These are phyloP conservation scores for Rostrohypoxylon terebratum DNA, from an alignment of 495 filamentous ascomycete genomes.

Conservation along the genomic window DNA sequence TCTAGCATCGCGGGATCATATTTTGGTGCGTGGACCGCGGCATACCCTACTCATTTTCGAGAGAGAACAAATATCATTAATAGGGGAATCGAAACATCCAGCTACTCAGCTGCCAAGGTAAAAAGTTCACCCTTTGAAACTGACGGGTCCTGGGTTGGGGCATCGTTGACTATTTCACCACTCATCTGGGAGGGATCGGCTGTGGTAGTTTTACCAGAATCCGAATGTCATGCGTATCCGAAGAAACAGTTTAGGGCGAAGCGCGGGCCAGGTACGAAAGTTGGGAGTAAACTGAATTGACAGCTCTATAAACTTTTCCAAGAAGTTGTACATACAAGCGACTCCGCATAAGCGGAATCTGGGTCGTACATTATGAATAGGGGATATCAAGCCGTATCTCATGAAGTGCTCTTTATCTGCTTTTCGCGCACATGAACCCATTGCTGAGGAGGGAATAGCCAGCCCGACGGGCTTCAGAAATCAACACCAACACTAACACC, in stretches of 20 bases:
- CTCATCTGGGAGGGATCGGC: background rate
- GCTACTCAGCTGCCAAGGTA: background rate
- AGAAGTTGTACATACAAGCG: slow-evolving; percentile 17
- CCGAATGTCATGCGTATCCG: background rate
- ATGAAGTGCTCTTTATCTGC: slow-evolving; percentile 40
- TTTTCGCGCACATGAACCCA: slow-evolving; percentile 26
- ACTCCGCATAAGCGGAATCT: slow-evolving; percentile 17
- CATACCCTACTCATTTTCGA: background rate
- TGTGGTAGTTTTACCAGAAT: background rate
- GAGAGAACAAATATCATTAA: background rate
- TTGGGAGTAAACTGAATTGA: slow-evolving; percentile 32
- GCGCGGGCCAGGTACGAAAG: background rate
- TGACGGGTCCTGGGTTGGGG: background rate
- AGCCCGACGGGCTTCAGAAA: background rate
- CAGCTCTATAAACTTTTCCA: slow-evolving; percentile 26
- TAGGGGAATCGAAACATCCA: background rate
- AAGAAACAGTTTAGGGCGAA: background rate
- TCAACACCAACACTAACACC: slow-evolving; percentile 33
- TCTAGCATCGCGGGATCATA: background rate
- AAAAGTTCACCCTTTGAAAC: background rate
- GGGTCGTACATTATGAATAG: slow-evolving; percentile 39
- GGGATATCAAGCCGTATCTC: slow-evolving; percentile 54
- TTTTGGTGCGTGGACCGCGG: background rate
- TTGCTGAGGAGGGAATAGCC: slow-evolving; percentile 37
- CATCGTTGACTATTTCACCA: background rate